Evolutionary conservation across 164 flowering plant species (phyloP), one percentile per base, ranked within the genome.

Genomic region (Tinospora cordifolia): DNA sequence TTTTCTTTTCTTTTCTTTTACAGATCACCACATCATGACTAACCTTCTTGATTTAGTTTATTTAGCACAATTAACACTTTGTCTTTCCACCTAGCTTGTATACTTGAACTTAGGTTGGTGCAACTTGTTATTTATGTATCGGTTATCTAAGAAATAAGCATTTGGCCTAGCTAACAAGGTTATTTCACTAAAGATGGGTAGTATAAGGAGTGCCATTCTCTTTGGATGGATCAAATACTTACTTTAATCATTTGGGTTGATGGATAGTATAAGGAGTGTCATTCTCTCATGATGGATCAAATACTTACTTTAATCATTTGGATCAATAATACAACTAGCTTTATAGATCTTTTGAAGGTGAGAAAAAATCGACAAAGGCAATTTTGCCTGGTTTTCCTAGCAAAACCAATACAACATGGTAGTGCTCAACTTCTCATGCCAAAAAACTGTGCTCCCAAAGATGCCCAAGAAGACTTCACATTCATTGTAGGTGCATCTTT

Each of bases 271-370:
- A 11, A 83, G 79, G 58, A 84, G 69, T 14, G 80, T 75, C 85
- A 87, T 84, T 74, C 91, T 81, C 77, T 85, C 88, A 5, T 86
- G 85, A 68, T 85, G 84, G 46, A 81, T 78, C 73, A 87, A 69
- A 63, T 84, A 85, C 2, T 77, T 26, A 70, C 83, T 81, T 12
- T 77, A 68, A 1, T 87, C 87, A 6, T 70, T 41, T n/a, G 78
- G 59, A 79, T 83, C n/a, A n/a, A 87, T 83, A 1, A 87, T 83
- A 69, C 73, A 82, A 66, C 91, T 87, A 1, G 82, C 17, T 25
- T 71, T 75, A 73, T 88, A 83, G 22, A 87, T 85, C 73, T 82
- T 87, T 21, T 86, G 73, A 57, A 85, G 79, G 74, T 87, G 90
- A 46, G 86, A 82, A 70, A 87, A 83, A 8, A 77, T 85, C 5